Conservation (phyloP, 1,284 basidiomycete species). For the Cryptococcus hybrid region DNA sequence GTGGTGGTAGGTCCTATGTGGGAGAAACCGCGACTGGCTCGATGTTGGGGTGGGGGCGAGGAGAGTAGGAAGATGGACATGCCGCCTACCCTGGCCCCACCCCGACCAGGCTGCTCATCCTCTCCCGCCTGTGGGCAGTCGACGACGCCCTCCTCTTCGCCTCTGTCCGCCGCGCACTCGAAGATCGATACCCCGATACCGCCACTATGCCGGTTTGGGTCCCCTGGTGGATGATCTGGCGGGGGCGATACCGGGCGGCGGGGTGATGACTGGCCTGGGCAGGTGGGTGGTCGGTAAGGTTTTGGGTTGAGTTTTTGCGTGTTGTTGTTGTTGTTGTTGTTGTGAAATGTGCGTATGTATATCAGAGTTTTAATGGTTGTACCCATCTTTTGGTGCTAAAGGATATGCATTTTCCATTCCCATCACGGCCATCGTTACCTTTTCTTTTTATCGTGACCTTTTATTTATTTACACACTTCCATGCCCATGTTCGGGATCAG, state of each 20-base stretch:
- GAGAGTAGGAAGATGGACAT: too few species aligned
- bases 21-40: too few species aligned
- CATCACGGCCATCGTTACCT: too few species aligned
- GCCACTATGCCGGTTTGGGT: constrained; percentile 37
- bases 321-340: neutral
- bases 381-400: neutral
- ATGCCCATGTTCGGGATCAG: too few species aligned
- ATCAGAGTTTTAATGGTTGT: too few species aligned
- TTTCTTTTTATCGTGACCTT: too few species aligned
- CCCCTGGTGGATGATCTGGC: constrained; percentile 28
- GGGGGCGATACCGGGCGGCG: constrained; percentile 25
- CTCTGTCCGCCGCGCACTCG: constrained; percentile 39
- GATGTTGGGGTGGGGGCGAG: too few species aligned
- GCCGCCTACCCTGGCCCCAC: too few species aligned
- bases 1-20: constrained; percentile 32
- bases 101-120: constrained; percentile 11
- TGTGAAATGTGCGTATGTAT: neutral
- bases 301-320: constrained; percentile 9
- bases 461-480: too few species aligned
- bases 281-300: constrained; percentile 33
- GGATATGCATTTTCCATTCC: neutral
- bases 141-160: constrained; percentile 45
- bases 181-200: constrained; percentile 36
- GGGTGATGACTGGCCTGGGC: constrained; percentile 27
- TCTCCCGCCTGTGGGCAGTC: constrained; percentile 39